phyloP scores from a whole-genome alignment of 805 yeast genomes.

The Ogataea wickerhamii region DNA sequence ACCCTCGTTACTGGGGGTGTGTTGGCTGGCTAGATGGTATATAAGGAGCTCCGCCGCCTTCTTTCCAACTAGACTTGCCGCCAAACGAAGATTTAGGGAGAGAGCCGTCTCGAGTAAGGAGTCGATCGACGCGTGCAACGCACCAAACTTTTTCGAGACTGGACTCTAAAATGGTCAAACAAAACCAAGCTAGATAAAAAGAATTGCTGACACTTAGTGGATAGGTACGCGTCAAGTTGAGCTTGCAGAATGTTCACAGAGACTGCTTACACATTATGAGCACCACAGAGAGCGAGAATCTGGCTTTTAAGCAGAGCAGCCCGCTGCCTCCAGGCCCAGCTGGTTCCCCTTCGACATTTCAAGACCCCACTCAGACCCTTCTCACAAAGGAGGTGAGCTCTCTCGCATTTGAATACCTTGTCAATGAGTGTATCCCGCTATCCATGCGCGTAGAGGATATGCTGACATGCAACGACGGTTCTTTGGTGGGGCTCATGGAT shows the following conservation, averaged over 20 bases:
- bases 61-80: too few relatives aligned
- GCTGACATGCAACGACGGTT: conserved; percentile 28
- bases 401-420: conserved; percentile 55
- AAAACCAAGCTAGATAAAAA: too few relatives aligned
- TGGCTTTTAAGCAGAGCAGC: background rate
- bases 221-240: too few relatives aligned
- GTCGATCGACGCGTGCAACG: background rate
- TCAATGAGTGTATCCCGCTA: conserved; percentile 75
- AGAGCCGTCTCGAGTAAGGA: too few relatives aligned
- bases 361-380: conserved; percentile 10
- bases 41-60: too few relatives aligned
- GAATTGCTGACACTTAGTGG: too few relatives aligned
- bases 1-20: conserved; percentile 4
- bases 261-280: too few relatives aligned
- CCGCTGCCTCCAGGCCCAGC: conserved; percentile 1
- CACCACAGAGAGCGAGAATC: background rate
- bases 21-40: too few relatives aligned
- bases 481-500: conserved; percentile 13
- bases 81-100: too few relatives aligned
- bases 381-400: conserved; percentile 46
- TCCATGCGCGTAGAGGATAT: conserved; percentile 59
- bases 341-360: background rate
- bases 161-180: too few relatives aligned
- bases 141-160: too few relatives aligned
- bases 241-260: too few relatives aligned